Percentiles rank a stretch among this genome's conserved stretches.
Evolutionary conservation across 1,284 basidiomycete genomes (phyloP).

Genomic region (Apiotrichum domesticum): DNA sequence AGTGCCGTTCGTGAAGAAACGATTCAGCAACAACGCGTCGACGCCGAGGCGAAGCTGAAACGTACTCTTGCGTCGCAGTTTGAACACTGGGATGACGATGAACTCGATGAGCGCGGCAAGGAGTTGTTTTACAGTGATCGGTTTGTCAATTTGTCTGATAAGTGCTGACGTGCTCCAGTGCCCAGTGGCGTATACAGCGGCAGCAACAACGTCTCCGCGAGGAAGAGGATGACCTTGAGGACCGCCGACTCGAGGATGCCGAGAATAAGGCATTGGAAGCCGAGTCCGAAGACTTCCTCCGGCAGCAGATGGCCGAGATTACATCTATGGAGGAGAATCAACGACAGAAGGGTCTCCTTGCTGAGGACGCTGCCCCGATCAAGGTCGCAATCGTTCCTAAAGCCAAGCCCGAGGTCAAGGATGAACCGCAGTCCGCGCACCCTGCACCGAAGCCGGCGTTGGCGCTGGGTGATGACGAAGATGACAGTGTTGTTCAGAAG

Average conservation of each 20-base stretch:
- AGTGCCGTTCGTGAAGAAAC: constrained; percentile 67
- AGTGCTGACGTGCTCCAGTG: constrained; percentile 43
- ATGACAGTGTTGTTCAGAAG: constrained; percentile 63
- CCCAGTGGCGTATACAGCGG: constrained; percentile 68
- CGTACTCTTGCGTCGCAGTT: constrained; percentile 65
- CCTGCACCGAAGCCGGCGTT: constrained; percentile 25
- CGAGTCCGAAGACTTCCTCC: constrained; percentile 81
- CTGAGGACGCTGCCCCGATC: constrained; percentile 82
- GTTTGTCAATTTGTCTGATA: constrained; percentile 41
- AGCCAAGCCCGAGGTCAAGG: constrained; percentile 14
- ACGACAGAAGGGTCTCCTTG: constrained; percentile 75
- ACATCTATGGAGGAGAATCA: constrained; percentile 78
- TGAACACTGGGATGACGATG: constrained; percentile 83
- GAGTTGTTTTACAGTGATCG: constrained; percentile 76
- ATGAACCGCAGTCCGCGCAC: constrained; percentile 43
- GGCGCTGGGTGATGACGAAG: constrained; percentile 68
- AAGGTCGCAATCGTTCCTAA: constrained; percentile 60
- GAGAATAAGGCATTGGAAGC: constrained; percentile 73
- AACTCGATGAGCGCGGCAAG: constrained; percentile 58
- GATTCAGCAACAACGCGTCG: constrained; percentile 62
- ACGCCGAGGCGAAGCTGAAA: constrained; percentile 67
- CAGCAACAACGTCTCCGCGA: constrained; percentile 63
- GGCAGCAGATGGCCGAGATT: constrained; percentile 84
- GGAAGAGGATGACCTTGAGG: constrained; percentile 73
- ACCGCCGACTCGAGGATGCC: constrained; percentile 69